Base-by-base conservation (phyloP, 352 stramenopile species). In the Phytophthora tubulina region DNA sequence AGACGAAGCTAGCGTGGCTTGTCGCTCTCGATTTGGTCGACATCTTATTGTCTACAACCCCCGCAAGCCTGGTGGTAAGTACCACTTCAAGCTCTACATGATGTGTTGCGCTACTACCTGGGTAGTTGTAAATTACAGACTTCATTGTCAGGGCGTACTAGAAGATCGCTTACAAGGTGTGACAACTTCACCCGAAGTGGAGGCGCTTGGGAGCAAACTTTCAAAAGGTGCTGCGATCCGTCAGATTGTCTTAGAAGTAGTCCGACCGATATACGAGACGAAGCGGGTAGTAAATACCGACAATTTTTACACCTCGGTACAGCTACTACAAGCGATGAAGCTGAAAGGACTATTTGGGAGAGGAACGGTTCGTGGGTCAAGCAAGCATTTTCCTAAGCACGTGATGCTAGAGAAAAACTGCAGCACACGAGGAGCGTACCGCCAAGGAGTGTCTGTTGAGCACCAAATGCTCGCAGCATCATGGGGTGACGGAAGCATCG, bases 71-170 rank as follows among this genome's bases (percentile, higher is more conserved):
- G 54, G 21, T 36, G 76, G 72, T 2, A 78, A 80, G 42, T 76
- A 75, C 32, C 72, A 83, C 46, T 82, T 79, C 44, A 68, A 68
- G 52, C 41, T 82, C 10, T 79, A 82, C 48, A 69, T 67, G 60
- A 45, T 63, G 41, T 78, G 76, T 11, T 80, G 75, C 33, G 49
- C 75, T 17, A 75, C 72, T 5, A 71, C 39, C 13, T 83, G 72
- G 72, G 52, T 82, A 31, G 58, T 54, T 0, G 27, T 78, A 5
- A 73, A 66, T 33, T 80, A 69, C 48, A 36, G 67, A 35, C 46
- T 82, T 36, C 72, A 82, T 31, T 69, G 72, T 21, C 15, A 49
- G 1, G 72, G 63, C 54, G 51, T 61, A 5, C 54, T 78, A n/a
- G 32, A 70, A 14, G 61, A 80, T 57, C 48, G 72, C 14, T n/a